phyloP scores from a whole-genome alignment of 768 basidiomycete species.

The Naematelia aurantialba region DNA sequence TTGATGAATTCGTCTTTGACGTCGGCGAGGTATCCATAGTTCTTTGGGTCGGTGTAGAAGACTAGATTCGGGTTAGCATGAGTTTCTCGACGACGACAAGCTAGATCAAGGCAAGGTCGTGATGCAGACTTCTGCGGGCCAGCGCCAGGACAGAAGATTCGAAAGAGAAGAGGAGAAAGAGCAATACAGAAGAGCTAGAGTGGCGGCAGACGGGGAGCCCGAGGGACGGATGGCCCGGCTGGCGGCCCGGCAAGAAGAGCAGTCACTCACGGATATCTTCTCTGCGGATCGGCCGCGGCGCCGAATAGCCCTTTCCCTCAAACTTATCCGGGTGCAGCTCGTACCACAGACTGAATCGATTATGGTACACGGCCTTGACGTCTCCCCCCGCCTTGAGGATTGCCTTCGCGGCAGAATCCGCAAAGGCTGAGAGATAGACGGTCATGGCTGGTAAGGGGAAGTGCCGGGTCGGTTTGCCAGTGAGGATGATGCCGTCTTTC shows the following conservation, averaged over 20 bases:
- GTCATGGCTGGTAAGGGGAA: constrained; percentile 60
- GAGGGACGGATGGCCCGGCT: too few species aligned
- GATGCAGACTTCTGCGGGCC: not conserved
- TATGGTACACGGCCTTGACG: constrained; percentile 87
- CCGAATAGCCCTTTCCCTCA: constrained; percentile 64
- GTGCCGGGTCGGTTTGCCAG: constrained; percentile 58
- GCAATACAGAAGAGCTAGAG: not conserved
- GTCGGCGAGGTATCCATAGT: constrained; percentile 44
- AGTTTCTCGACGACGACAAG: too few species aligned
- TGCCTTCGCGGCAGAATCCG: constrained; percentile 76
- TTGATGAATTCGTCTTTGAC: constrained; percentile 4
- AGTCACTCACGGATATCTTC: constrained; percentile 75
- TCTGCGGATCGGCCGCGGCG: constrained; percentile 79
- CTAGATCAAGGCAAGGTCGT: too few species aligned
- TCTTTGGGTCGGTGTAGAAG: constrained; percentile 45
- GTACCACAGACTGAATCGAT: constrained; percentile 70
- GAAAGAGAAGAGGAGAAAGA: not conserved
- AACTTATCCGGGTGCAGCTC: constrained; percentile 50
- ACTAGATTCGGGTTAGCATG: too few species aligned
- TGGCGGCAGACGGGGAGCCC: too few species aligned
- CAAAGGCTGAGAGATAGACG: constrained; percentile 77
- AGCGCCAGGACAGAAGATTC: not conserved
- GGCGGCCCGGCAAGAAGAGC: too few species aligned
- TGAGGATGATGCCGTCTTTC: constrained; percentile 75
- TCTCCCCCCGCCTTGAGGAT: constrained; percentile 78